A percentile compares a stretch with the other conserved stretches of the same genome.
Evolutionary conservation across 495 filamentous ascomycete species (phyloP).

Genomic region (Hyaloscypha bicolor): DNA sequence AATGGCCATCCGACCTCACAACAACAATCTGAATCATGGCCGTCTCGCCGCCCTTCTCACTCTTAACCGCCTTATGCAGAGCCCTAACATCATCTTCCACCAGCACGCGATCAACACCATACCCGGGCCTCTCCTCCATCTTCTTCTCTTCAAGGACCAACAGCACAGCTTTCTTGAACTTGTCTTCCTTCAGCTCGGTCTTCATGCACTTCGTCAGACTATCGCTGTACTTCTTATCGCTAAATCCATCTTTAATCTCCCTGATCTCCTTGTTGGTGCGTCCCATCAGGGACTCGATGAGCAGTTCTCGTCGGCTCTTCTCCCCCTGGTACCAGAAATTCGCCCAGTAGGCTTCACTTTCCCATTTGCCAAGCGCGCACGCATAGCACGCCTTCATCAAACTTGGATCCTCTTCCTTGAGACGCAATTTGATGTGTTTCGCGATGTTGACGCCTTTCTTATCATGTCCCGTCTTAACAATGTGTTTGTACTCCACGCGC

Average conservation of each 20-base stretch:
- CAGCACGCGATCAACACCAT: constrained; percentile 40
- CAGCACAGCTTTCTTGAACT: constrained; percentile 89
- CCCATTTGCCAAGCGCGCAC: constrained; percentile 88
- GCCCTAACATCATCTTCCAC: constrained; percentile 72
- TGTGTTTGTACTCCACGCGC: constrained; percentile 84
- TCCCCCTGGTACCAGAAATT: constrained; percentile 97
- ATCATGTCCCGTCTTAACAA: constrained; percentile 70
- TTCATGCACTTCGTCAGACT: constrained; percentile 84
- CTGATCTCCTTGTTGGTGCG: constrained; percentile 82
- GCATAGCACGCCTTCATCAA: constrained; percentile 91
- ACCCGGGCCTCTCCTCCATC: constrained; percentile 67
- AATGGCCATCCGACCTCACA: constrained; percentile 73
- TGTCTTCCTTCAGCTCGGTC: constrained; percentile 88
- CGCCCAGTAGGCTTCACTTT: constrained; percentile 95
- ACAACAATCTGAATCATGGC: constrained; percentile 89
- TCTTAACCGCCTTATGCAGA: constrained; percentile 68
- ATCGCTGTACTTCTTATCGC: constrained; percentile 89
- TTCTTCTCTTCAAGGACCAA: constrained; percentile 78
- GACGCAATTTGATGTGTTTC: constrained; percentile 87
- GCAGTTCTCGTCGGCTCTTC: constrained; percentile 77
- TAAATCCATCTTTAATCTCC: constrained; percentile 91
- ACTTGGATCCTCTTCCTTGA: constrained; percentile 61
- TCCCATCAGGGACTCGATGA: constrained; percentile 93
- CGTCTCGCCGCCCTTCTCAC: constrained; percentile 82
- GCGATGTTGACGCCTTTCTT: constrained; percentile 90